Base-by-base conservation (phyloP, 2,329 filamentous ascomycete genomes). In the Davidsoniella eucalypti region DNA sequence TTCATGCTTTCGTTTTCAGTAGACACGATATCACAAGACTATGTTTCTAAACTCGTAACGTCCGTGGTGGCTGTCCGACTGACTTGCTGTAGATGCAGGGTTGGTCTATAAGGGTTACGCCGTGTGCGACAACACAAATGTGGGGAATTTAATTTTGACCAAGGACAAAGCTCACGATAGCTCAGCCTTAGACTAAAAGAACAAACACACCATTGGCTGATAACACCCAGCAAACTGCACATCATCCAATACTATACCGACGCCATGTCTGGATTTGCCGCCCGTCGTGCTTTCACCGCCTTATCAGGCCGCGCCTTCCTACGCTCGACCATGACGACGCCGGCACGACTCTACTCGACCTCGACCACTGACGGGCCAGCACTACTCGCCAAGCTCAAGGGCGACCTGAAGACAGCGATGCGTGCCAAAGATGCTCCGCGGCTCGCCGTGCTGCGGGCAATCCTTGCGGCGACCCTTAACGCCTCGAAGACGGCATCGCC, bases 391-490 rank as follows among this genome's bases (percentile, higher is more conserved):
- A 74, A 71, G 63, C 65, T 79, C 58, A 76, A 75, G 59, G 64
- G 61, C 55, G 78, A 83, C 57, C 68, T 83, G 54, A 83, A 83
- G 65, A 64, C 69, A 8, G 78, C 79, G 45, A 82, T 83, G 78
- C 72, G 72, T 52, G 69, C 70, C 57, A 82, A 80, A 63, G 78
- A 83, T 60, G 64, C 69, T 23, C 67, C 75, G 23, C 77, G 81
- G 2, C 75, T 88, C 23, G 67, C 73, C 38, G 82, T 85, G 37
- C 71, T 90, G 45, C 81, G 84, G 56, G 64, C 71, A 39, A 67
- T 88, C 54, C 72, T 88, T 55, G 71, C 82, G 29, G 75, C 82
- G 55, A 78, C 82, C 54, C 78, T 80, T 57, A 88, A 87, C 64
- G 79, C 82, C 33, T 81, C 78, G 61, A 88, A 88, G 65, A 86